These are phyloP conservation scores for Pythium oligandrum DNA, from an alignment of 352 stramenopile species.

Conservation along the genomic window DNA sequence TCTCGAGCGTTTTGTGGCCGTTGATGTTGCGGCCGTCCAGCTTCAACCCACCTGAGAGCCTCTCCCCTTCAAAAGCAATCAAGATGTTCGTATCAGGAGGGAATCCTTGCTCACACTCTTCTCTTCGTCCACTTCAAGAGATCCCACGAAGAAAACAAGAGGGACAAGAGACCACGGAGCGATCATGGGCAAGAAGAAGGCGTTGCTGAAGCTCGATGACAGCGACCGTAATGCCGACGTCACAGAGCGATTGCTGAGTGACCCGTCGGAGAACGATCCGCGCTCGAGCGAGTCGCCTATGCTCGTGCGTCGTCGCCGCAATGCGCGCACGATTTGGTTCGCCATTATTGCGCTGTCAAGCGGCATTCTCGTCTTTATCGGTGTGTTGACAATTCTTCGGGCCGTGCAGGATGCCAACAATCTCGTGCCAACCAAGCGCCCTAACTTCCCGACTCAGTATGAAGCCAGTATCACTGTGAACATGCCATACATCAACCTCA, in stretches of 20 bases:
- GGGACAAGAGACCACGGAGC: not conserved
- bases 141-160: slow-evolving; percentile 5
- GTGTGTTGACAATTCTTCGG: slow-evolving; percentile 73
- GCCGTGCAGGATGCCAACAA: slow-evolving; percentile 76
- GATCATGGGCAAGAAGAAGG: slow-evolving; percentile 61
- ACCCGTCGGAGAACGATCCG: slow-evolving; percentile 3
- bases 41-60: too few relatives aligned
- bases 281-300: slow-evolving; percentile 22
- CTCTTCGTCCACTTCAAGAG: too few relatives aligned
- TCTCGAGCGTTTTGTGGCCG: too few relatives aligned
- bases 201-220: slow-evolving; percentile 40
- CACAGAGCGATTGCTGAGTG: slow-evolving; percentile 2
- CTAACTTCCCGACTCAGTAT: slow-evolving; percentile 77
- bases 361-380: slow-evolving; percentile 81
- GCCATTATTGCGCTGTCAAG: slow-evolving; percentile 71
- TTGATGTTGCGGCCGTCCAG: too few relatives aligned
- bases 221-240: slow-evolving; percentile 8
- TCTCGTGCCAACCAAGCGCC: slow-evolving; percentile 60
- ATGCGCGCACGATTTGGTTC: slow-evolving; percentile 75
- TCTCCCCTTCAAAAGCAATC: too few relatives aligned
- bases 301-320: slow-evolving; percentile 46
- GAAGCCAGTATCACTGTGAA: slow-evolving; percentile 84
- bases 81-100: too few relatives aligned
- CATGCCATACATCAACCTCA: slow-evolving; percentile 87
- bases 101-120: too few relatives aligned